Evolutionary conservation across 345 rosid genomes (phyloP).

Genomic region (Moricandia arvensis): DNA sequence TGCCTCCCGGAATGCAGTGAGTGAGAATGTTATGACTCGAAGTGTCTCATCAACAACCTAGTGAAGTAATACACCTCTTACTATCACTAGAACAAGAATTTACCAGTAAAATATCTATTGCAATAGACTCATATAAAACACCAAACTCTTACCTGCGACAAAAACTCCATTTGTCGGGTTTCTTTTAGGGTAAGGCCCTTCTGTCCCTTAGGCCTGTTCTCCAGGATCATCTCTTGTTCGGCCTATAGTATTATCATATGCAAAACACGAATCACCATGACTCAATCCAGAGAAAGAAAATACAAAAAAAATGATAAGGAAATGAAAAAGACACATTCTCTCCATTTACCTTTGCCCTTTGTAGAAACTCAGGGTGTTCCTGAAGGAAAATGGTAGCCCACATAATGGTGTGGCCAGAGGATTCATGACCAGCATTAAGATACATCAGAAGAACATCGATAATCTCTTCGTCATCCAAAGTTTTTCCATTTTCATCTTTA

Average conservation of each 20-base stretch:
- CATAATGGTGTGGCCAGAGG: slow-evolving; percentile 83
- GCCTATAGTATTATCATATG: slow-evolving; percentile 31
- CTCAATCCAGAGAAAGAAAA: not conserved
- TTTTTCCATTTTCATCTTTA: slow-evolving; percentile 71
- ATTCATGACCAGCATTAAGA: slow-evolving; percentile 95
- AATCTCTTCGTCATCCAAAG: slow-evolving; percentile 66
- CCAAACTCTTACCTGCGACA: slow-evolving; percentile 24
- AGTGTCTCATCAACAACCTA: slow-evolving; percentile 64
- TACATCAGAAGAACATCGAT: slow-evolving; percentile 80
- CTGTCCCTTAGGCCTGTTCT: slow-evolving; percentile 47
- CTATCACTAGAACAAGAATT: not conserved
- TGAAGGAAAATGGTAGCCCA: slow-evolving; percentile 67
- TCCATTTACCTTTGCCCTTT: slow-evolving; percentile 49
- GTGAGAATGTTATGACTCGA: slow-evolving; percentile 47
- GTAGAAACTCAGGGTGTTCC: slow-evolving; percentile 48
- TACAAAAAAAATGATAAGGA: not conserved
- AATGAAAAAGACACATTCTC: not conserved
- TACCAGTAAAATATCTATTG: not conserved
- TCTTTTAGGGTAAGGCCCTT: slow-evolving; percentile 64
- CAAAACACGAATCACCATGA: not conserved
- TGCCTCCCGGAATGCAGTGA: slow-evolving; percentile 49
- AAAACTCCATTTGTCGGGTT: slow-evolving; percentile 64
- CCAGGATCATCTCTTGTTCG: slow-evolving; percentile 65
- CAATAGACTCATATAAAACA: not conserved
- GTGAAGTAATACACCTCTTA: slow-evolving; percentile 15